phyloP scores from a whole-genome alignment of 2,329 filamentous ascomycete genomes.

The Xylariaceae sp. region DNA sequence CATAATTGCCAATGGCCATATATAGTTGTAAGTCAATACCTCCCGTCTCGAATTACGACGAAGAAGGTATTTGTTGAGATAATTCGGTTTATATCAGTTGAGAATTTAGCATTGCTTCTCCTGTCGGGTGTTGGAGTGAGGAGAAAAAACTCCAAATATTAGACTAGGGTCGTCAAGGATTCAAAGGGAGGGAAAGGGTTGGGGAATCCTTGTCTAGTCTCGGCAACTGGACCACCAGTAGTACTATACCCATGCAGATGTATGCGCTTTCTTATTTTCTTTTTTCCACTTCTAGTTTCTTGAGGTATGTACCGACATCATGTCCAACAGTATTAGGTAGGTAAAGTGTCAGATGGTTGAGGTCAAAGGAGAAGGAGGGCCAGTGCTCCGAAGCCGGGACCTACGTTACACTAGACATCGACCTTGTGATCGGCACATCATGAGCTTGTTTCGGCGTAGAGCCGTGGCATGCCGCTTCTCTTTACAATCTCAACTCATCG shows the following conservation, averaged over 20 bases:
- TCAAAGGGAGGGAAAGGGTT: background rate
- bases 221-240: background rate
- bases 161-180: too few species aligned
- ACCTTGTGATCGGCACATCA: constrained; percentile 18
- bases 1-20: background rate
- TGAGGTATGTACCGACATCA: too few species aligned
- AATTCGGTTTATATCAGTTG: too few species aligned
- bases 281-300: too few species aligned
- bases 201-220: background rate
- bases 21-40: background rate
- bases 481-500: background rate
- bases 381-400: constrained; percentile 1
- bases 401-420: constrained; percentile 6
- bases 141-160: background rate
- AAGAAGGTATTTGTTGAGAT: too few species aligned
- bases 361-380: background rate
- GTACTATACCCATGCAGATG: background rate
- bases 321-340: too few species aligned
- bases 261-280: background rate
- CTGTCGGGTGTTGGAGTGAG: background rate
- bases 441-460: constrained; percentile 10
- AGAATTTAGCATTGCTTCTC: too few species aligned
- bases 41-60: too few species aligned
- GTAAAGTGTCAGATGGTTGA: background rate
- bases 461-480: background rate